phyloP scores from a whole-genome alignment of 2,329 filamentous ascomycete genomes.

The Raffaelea albimanens region DNA sequence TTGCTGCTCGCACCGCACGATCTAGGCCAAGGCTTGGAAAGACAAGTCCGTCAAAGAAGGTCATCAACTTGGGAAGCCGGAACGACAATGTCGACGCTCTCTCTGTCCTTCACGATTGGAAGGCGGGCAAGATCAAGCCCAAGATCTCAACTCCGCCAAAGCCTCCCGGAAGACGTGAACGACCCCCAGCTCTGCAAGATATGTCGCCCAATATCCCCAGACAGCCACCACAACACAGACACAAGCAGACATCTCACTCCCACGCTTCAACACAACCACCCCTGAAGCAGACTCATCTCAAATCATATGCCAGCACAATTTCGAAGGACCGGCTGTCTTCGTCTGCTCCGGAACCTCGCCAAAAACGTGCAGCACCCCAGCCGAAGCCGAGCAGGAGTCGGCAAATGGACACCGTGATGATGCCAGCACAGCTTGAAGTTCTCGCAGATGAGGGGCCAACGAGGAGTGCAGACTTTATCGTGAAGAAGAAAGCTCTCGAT shows the following conservation, averaged over 20 bases:
- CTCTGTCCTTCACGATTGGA: slow-evolving; percentile 46
- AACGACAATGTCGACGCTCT: slow-evolving; percentile 50
- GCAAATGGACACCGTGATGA: neutral
- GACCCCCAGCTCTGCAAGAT: slow-evolving; percentile 2
- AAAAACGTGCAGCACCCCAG: neutral
- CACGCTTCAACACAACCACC: neutral
- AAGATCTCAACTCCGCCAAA: slow-evolving; percentile 4
- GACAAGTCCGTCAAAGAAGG: slow-evolving; percentile 43
- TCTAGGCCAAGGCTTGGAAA: slow-evolving; percentile 39
- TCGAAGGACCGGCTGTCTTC: too few species aligned
- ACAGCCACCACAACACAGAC: neutral
- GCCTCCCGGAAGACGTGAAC: neutral
- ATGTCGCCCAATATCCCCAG: slow-evolving; percentile 4
- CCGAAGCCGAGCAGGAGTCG: neutral
- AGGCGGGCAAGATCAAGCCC: slow-evolving; percentile 38
- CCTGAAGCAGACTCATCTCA: neutral
- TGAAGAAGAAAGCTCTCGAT: slow-evolving; percentile 45
- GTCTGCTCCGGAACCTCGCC: too few species aligned
- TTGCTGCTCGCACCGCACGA: slow-evolving; percentile 50
- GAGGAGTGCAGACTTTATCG: slow-evolving; percentile 31
- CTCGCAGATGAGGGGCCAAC: slow-evolving; percentile 23
- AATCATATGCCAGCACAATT: neutral
- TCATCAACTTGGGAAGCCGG: slow-evolving; percentile 52
- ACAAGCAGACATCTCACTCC: neutral
- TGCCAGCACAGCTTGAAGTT: slow-evolving; percentile 47